Conservation (phyloP, 2,329 filamentous ascomycete genomes). For the Fusarium tuaranense region DNA sequence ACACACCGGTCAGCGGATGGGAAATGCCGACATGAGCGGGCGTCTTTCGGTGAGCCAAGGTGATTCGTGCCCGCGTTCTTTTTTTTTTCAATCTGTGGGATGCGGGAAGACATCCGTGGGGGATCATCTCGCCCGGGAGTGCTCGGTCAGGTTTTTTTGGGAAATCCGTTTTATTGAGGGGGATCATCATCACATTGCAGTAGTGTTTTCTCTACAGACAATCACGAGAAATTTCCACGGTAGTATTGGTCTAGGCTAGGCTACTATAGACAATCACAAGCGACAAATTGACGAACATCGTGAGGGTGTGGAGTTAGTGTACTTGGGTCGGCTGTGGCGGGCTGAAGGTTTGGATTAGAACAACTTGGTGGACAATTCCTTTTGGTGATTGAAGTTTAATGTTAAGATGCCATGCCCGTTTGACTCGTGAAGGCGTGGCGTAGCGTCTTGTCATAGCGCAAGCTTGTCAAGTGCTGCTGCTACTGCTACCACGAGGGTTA, state of each 20-base stretch:
- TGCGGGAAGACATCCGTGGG: conserved; percentile 13
- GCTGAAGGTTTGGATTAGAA: not conserved
- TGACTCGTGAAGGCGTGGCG: not conserved
- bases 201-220: no score
- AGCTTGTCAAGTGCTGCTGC: not conserved
- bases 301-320: conserved; percentile 24
- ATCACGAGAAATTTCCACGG: no score
- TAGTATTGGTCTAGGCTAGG: no score
- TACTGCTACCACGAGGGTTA: not conserved
- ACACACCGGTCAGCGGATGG: conserved; percentile 30
- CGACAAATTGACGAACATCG: not conserved
- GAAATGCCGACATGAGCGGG: conserved; percentile 26
- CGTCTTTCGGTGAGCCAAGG: not conserved
- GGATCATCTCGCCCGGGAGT: not conserved
- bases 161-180: not conserved
- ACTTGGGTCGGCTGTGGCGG: not conserved
- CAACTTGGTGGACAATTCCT: conserved; percentile 1
- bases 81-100: not conserved
- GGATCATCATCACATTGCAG: not conserved
- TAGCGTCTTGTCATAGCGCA: not conserved
- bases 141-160: not conserved
- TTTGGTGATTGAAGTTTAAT: not conserved
- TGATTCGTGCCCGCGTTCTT: conserved; percentile 39
- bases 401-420: not conserved
- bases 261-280: no score